phyloP scores from a whole-genome alignment of 805 yeast genomes.

The Ogataea nitratoaversa region DNA sequence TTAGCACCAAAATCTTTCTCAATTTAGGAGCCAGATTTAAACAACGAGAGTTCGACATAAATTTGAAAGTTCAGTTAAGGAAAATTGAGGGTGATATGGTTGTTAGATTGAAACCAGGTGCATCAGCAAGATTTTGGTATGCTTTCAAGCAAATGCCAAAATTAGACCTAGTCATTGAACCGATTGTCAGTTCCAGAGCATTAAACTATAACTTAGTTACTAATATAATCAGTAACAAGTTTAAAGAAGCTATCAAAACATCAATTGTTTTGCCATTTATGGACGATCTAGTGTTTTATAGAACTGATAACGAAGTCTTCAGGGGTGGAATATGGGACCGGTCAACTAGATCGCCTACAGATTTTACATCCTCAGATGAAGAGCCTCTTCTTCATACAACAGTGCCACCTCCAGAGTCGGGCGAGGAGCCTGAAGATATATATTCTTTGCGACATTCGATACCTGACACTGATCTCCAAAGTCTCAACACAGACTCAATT shows the following conservation, averaged over 20 bases:
- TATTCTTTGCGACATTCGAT: conserved; percentile 4
- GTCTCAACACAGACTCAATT: not conserved
- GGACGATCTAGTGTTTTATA: conserved; percentile 79
- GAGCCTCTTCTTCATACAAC: not conserved
- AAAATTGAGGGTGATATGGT: conserved; percentile 71
- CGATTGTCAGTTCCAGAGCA: conserved; percentile 83
- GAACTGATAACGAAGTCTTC: conserved; percentile 63
- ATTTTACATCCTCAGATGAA: not conserved
- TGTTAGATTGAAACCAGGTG: conserved; percentile 78
- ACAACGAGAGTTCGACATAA: conserved; percentile 67
- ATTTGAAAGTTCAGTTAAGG: conserved; percentile 63
- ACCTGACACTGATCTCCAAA: conserved; percentile 1
- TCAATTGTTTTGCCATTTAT: conserved; percentile 80
- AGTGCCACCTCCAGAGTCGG: not conserved
- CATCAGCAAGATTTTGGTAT: conserved; percentile 89
- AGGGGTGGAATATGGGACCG: conserved; percentile 94
- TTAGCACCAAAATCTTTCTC: conserved; percentile 75
- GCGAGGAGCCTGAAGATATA: not conserved
- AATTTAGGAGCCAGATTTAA: conserved; percentile 73
- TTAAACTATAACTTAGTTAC: conserved; percentile 76
- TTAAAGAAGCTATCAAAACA: conserved; percentile 74
- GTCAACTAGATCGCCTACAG: conserved; percentile 18
- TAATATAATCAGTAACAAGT: conserved; percentile 69
- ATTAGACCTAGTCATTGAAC: conserved; percentile 74
- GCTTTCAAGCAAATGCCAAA: conserved; percentile 77